Base-by-base conservation (phyloP, 2,329 filamentous ascomycete genomes). In the Orbilia javanica region DNA sequence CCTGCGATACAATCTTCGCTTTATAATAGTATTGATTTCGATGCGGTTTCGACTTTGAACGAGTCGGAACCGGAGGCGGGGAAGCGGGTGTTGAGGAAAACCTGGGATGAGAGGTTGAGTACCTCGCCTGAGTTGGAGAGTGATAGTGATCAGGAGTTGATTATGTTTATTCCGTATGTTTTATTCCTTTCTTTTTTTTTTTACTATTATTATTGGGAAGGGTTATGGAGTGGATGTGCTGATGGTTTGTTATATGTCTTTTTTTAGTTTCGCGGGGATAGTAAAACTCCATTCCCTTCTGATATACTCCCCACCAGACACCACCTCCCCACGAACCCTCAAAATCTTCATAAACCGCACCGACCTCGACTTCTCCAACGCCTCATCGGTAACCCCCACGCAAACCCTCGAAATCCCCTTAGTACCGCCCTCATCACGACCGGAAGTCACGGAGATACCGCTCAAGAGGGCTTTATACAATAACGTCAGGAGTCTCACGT, bases 21-120 rank as follows among this genome's bases (percentile, higher is more conserved):
- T 39, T 98, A 97, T 86, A 90, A 93, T 80, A 92, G 97, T 83
- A 94, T 99, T 84, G 90, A 94, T 84, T 97, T 98, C 85, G 91
- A 93, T 85, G 88, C 90, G 29, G 90, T 99, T 79, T 89, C 87
- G 42, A 96, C 95, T 0, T 86, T 97, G 68, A 99, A 99, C 84
- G 96, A 98, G 85, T 87, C 89, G 10, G 84, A 85, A 13, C 85
- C 89, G 6, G 89, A 90, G 75, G 88, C 90, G 0, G 96, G 94
- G 18, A 88, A 89, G 80, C 89, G 88, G 0, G 88, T 98, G 31
- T 89, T 96, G 39, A 90, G 93, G 85, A 99, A 99, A 87, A 93
- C 94, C 70, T 99, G 94, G 94, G 88, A 89, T 4, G 91, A 98
- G 84, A 87, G 96, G 69, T 84, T 97, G 77, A 84, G 89, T 15